phyloP scores from a whole-genome alignment of 2,329 filamentous ascomycete genomes.

The Stenocarpella maydis region DNA sequence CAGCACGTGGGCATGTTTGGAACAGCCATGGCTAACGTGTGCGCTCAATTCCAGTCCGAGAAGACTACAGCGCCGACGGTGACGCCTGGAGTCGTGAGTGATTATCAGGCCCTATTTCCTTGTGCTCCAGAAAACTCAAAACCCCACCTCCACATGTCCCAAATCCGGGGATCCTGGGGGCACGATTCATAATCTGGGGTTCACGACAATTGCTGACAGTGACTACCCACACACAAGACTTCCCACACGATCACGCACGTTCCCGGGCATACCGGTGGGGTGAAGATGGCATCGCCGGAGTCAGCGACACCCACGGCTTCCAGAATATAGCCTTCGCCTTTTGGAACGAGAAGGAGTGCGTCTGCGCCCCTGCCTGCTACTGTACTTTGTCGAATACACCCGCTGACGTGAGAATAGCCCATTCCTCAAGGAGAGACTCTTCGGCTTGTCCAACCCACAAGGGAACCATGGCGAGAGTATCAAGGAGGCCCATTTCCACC shows the following conservation, averaged over 20 bases:
- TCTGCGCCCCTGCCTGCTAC: constrained; percentile 33
- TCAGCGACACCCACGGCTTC: constrained; percentile 87
- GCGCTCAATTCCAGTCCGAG: constrained; percentile 68
- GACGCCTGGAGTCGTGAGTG: constrained; percentile 93
- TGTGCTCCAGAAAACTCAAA: constrained; percentile 14
- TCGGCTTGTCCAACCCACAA: constrained; percentile 94
- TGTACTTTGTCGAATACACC: constrained; percentile 9
- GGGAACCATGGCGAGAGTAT: constrained; percentile 97
- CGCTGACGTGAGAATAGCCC: constrained; percentile 68
- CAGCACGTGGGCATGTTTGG: not conserved
- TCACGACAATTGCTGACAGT: constrained; percentile 40
- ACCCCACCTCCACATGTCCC: constrained; percentile 34
- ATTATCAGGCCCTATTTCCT: constrained; percentile 46
- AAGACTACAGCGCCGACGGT: constrained; percentile 89
- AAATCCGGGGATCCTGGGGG: constrained; percentile 31
- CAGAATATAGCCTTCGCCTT: constrained; percentile 96
- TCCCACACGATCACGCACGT: constrained; percentile 90
- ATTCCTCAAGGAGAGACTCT: constrained; percentile 93
- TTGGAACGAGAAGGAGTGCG: constrained; percentile 95
- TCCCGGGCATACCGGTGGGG: constrained; percentile 94
- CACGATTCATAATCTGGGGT: constrained; percentile 33
- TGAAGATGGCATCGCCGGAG: constrained; percentile 95
- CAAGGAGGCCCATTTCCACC: constrained; percentile 95
- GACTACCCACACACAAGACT: constrained; percentile 65
- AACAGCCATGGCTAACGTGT: constrained; percentile 32